These are phyloP conservation scores for Debaryomyces coudertii DNA, from an alignment of 1,139 yeast species.

Conservation along the genomic window DNA sequence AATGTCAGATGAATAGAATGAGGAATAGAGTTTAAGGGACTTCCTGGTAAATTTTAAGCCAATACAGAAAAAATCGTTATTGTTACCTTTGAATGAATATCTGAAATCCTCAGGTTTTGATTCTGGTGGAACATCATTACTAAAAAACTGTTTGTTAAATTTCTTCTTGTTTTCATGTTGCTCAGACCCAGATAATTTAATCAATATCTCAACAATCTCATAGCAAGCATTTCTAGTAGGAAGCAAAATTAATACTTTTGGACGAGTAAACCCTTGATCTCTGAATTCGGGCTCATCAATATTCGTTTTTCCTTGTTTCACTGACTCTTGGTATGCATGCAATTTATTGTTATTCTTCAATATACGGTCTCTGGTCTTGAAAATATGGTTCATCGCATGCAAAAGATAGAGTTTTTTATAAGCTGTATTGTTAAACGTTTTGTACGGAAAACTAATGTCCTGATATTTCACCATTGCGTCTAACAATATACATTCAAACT, in stretches of 20 bases:
- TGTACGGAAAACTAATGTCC: conserved; percentile 69
- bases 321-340: conserved; percentile 45
- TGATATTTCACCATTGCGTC: conserved; percentile 72
- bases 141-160: conserved; percentile 70
- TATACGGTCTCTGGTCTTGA: conserved; percentile 81
- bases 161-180: conserved; percentile 83
- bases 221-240: conserved; percentile 86
- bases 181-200: conserved; percentile 64
- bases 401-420: conserved; percentile 67
- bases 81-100: conserved; percentile 81
- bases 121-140: conserved; percentile 54
- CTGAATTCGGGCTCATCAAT: conserved; percentile 62
- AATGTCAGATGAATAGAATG: conserved; percentile 83
- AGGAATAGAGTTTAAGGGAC: conserved; percentile 78
- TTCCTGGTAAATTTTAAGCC: conserved; percentile 91
- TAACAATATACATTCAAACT: conserved; percentile 35
- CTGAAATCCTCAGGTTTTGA: conserved; percentile 84
- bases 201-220: conserved; percentile 65
- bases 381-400: conserved; percentile 81
- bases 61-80: conserved; percentile 86
- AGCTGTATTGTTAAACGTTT: conserved; percentile 40
- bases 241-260: conserved; percentile 77
- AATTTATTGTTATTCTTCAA: conserved; percentile 72
- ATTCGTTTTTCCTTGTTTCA: conserved; percentile 39
- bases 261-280: conserved; percentile 96